phyloP scores from a whole-genome alignment of 2,329 filamentous ascomycete genomes.

The Canariomyces notabilis region DNA sequence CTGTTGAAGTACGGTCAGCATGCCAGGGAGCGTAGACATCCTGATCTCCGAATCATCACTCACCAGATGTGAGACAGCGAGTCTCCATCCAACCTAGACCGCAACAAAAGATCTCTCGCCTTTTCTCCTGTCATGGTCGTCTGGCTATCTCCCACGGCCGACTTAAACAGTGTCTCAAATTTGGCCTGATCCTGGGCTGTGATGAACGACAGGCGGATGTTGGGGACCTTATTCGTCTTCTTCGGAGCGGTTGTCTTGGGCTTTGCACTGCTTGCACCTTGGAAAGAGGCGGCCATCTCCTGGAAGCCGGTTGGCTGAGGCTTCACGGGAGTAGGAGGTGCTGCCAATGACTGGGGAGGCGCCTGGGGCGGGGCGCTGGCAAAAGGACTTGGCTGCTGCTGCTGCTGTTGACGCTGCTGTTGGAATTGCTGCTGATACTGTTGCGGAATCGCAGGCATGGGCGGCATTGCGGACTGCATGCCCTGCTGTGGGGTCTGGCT shows the following conservation, averaged over 20 bases:
- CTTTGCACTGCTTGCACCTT: conserved; percentile 43
- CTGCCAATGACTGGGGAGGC: conserved; percentile 35
- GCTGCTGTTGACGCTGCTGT: conserved; percentile 45
- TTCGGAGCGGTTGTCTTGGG: conserved; percentile 46
- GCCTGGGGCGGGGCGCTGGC: conserved; percentile 49
- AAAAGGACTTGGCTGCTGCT: conserved; percentile 50
- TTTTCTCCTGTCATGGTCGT: conserved; percentile 89
- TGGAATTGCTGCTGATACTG: conserved; percentile 57
- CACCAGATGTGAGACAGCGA: conserved; percentile 91
- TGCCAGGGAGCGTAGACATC: not conserved
- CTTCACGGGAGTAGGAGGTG: conserved; percentile 56
- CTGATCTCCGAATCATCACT: not conserved
- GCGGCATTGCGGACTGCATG: conserved; percentile 56
- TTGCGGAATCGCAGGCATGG: conserved; percentile 54
- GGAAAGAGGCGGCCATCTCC: conserved; percentile 64
- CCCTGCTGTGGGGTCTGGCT: conserved; percentile 50
- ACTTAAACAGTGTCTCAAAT: conserved; percentile 97
- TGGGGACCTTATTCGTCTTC: conserved; percentile 74
- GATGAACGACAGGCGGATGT: conserved; percentile 91
- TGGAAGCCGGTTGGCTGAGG: conserved; percentile 62
- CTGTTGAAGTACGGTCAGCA: conserved; percentile 40
- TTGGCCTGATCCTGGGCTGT: conserved; percentile 91
- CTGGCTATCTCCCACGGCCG: conserved; percentile 77
- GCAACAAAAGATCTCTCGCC: conserved; percentile 79
- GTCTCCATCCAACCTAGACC: conserved; percentile 82